Evolutionary conservation across 2,329 filamentous ascomycete species (phyloP).

Genomic region (Penicillium sp.): DNA sequence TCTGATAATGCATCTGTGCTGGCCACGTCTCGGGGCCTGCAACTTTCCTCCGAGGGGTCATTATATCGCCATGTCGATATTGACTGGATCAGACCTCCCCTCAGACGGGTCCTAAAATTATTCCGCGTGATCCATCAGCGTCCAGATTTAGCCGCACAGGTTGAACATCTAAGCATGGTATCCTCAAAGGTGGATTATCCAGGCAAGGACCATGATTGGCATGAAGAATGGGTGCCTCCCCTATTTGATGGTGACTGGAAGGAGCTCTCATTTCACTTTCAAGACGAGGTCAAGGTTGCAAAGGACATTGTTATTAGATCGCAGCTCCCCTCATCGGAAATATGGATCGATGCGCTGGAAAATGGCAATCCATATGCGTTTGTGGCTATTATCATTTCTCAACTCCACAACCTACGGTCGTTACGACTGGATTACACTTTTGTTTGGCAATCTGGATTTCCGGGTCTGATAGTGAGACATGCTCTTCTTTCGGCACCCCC

Average conservation of each 20-base stretch:
- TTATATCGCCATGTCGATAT: neutral
- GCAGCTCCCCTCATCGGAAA: neutral
- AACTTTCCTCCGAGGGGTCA: neutral
- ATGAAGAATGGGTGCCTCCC: neutral
- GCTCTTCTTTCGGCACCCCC: neutral
- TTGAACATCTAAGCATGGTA: neutral
- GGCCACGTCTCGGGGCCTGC: neutral
- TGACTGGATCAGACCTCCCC: neutral
- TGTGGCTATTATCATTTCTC: conserved; percentile 1
- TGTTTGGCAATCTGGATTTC: neutral
- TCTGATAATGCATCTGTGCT: neutral
- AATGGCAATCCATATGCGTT: neutral
- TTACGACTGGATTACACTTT: conserved; percentile 1
- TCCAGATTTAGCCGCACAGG: neutral
- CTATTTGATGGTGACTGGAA: neutral
- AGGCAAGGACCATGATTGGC: neutral
- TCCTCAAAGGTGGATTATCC: neutral
- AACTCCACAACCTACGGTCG: neutral
- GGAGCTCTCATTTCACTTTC: neutral
- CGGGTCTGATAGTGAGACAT: neutral
- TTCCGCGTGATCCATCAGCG: neutral
- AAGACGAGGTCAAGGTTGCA: neutral
- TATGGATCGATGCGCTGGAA: neutral
- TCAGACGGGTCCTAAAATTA: neutral
- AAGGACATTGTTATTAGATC: neutral